Evolutionary conservation across 2,329 filamentous ascomycete species (phyloP).

Genomic region (Alternaria longipes): DNA sequence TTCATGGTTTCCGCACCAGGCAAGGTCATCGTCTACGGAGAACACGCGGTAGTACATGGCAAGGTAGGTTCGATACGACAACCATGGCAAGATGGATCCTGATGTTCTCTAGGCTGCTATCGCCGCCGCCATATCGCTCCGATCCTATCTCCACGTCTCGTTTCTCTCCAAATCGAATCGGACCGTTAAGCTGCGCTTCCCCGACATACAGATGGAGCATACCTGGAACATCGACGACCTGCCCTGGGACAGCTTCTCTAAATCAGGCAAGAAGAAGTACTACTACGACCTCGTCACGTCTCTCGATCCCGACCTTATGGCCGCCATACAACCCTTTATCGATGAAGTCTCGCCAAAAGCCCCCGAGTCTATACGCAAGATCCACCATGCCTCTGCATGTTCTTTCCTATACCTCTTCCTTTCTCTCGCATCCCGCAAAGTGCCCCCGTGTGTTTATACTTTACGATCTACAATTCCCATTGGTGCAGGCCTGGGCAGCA

Average conservation of each 20-base stretch:
- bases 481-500: conserved; percentile 88
- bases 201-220: conserved; percentile 88
- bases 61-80: conserved; percentile 68
- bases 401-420: conserved; percentile 94
- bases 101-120: conserved; percentile 74
- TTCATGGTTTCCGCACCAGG: conserved; percentile 99
- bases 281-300: conserved; percentile 86
- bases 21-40: conserved; percentile 97
- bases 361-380: conserved; percentile 77
- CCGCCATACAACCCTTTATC: conserved; percentile 82
- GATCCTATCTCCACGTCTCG: conserved; percentile 95
- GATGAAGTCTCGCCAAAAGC: conserved; percentile 72
- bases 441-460: conserved; percentile 85
- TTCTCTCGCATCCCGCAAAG: conserved; percentile 80
- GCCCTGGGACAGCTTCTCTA: conserved; percentile 84
- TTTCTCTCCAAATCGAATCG: conserved; percentile 91
- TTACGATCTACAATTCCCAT: conserved; percentile 94
- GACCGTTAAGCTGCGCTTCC: conserved; percentile 86
- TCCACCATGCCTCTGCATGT: conserved; percentile 81
- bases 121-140: conserved; percentile 91
- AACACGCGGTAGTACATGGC: conserved; percentile 97
- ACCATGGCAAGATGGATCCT: conserved; percentile 14
- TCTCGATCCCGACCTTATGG: conserved; percentile 83
- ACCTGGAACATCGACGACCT: conserved; percentile 94
- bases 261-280: conserved; percentile 86